Conservation (phyloP, 805 yeast genomes). For the Wickerhamiella domercqiae region DNA sequence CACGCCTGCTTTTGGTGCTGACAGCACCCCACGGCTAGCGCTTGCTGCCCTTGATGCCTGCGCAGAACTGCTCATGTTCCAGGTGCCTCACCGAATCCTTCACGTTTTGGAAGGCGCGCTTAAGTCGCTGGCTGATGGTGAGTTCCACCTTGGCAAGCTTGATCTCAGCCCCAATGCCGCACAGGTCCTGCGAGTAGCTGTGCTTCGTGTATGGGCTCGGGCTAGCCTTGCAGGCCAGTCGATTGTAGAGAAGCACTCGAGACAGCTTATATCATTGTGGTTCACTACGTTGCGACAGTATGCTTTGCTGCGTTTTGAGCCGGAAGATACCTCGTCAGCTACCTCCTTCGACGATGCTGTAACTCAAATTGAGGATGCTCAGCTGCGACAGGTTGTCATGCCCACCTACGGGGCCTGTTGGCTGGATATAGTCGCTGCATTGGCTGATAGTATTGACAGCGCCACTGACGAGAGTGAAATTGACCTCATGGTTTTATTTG, state of each 20-base stretch:
- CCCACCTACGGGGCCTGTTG: slow-evolving; percentile 44
- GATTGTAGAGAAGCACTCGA: slow-evolving; percentile 35
- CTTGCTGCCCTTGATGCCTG: slow-evolving; percentile 63
- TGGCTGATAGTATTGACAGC: slow-evolving; percentile 42
- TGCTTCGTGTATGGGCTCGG: slow-evolving; percentile 29
- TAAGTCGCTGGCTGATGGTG: slow-evolving; percentile 33
- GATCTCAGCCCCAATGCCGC: slow-evolving; percentile 25
- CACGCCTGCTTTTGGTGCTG: slow-evolving; percentile 67
- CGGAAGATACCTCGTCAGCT: slow-evolving; percentile 21
- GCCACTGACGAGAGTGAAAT: slow-evolving; percentile 33
- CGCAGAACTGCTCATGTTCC: slow-evolving; percentile 58
- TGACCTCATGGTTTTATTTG: slow-evolving; percentile 47
- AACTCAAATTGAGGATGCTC: slow-evolving; percentile 22
- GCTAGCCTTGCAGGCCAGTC: slow-evolving; percentile 21
- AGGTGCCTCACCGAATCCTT: slow-evolving; percentile 41
- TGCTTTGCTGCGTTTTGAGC: slow-evolving; percentile 46
- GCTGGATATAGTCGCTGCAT: slow-evolving; percentile 63
- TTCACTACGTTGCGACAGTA: slow-evolving; percentile 56
- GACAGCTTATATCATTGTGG: slow-evolving; percentile 63
- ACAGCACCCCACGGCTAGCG: slow-evolving; percentile 58
- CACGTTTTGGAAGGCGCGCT: slow-evolving; percentile 51
- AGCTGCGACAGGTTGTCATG: slow-evolving; percentile 28
- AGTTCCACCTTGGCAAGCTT: slow-evolving; percentile 24
- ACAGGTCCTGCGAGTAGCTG: slow-evolving; percentile 24
- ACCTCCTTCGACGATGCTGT: slow-evolving; percentile 18